Evolutionary conservation across 352 stramenopile genomes (phyloP), one percentile per base, ranked within the genome.

Genomic region (Globisporangium camurandrum): DNA sequence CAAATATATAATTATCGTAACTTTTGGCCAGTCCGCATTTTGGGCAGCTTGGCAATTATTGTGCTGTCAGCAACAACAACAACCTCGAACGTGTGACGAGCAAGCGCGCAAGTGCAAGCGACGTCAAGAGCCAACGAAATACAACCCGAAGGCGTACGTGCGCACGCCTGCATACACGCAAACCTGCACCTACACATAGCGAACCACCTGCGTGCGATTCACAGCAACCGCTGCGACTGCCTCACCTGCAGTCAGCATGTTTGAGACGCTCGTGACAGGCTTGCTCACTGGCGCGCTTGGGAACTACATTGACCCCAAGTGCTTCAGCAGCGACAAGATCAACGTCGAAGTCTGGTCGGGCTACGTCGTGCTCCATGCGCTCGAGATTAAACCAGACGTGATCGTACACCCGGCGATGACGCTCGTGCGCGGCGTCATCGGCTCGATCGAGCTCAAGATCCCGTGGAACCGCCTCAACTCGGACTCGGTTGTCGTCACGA

Each of bases 251-350:
- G n/a, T n/a, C n/a, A n/a, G n/a, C 40, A 94, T 95, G 84, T 93
- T 95, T 54, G 84, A 95, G 76, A 88, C 79, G 59, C 76, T 92
- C 30, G 84, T 93, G 37, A 88, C 82, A 48, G 72, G 80, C 54
- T 60, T 95, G 53, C 68, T 95, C 39, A 95, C 84, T 48, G 88
- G 76, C 49, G 75, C 85, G 22, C 73, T 95, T 43, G 84, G 84
- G 49, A 93, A 56, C 72, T 92, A 88, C 72, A 89, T 95, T 56
- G 81, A 95, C 49, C 70, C 81, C 24, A 75, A 71, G 45, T 93
- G 84, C 75, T 95, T 95, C 62, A 89, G 79, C 59, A 84, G 69
- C 53, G 80, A 95, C 67, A 93, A 93, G 52, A 90, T 95, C 53
- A 92, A 86, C 62, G 72, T 95, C 36, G 79, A 67, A 16, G 82